Evolutionary conservation across 1,284 basidiomycete species (phyloP), one percentile per base, ranked within the genome.

Genomic region (Xerocomus cyaneibrunnescens): DNA sequence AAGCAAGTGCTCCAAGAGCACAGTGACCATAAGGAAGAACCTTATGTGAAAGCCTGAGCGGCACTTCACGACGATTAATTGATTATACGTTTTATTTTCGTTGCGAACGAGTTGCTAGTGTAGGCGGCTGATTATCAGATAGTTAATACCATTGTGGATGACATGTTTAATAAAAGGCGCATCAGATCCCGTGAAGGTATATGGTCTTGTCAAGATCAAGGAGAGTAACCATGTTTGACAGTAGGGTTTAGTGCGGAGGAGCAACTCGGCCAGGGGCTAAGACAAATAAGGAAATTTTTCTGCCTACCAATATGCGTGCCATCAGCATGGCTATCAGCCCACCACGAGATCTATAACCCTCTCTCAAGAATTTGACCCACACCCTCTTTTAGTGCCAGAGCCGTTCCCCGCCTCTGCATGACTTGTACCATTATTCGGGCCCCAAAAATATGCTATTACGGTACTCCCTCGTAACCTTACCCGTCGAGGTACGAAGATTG

Each of bases 401-500:
- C n/a, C n/a, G n/a, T n/a, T 31, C 21, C 27, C 8, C 28, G 14
- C 14, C 8, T 28, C 19, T 37, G 30, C 25, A 5, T 7, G 21
- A 19, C 6, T 21, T 13, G 17, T 25, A 16, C 7, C 31, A 9
- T 35, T 35, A 7, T 14, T 7, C 9, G 9, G 23, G 17, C 13
- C 68, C 76, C 75, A 23, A 38, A 79, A 74, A 54, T 82, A 10
- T 9, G 37, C 19, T 19, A 59, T 63, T 3, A 7, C 13, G n/a
- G 62, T 22, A 30, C 41, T 58, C 69, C 58, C 56, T 76, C 49
- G 40, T 68, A 34, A 62, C 60, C 16, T 63, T 81, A 21, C 79
- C 79, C 28, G 69, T 76, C 38, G 79, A 81, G 71, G 79, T 80
- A 51, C 27, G 5, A 39, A 32, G 1, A 30, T 19, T 9, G n/a